Evolutionary conservation across 345 rosid species (phyloP).

Genomic region (Rhizophora apiculata): DNA sequence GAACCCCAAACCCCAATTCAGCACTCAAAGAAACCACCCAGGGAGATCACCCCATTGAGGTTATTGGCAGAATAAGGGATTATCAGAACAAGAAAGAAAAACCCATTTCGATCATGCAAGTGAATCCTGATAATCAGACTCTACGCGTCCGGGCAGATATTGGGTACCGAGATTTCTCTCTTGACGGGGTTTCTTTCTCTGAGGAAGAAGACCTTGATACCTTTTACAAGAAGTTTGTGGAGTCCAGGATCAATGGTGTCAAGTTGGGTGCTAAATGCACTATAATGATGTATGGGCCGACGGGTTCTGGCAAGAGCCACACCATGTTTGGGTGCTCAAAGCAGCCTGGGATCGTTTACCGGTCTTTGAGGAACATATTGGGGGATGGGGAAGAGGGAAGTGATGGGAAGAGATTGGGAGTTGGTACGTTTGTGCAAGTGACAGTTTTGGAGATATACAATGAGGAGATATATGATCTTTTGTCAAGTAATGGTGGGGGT

Average conservation of each 20-base stretch:
- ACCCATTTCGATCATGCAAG: slow-evolving; percentile 49
- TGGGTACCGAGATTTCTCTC: slow-evolving; percentile 83
- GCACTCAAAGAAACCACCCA: slow-evolving; percentile 41
- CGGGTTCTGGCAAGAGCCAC: slow-evolving; percentile 95
- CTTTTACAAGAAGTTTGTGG: slow-evolving; percentile 72
- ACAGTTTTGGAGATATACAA: slow-evolving; percentile 89
- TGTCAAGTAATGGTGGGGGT: slow-evolving; percentile 55
- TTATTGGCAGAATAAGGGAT: slow-evolving; percentile 72
- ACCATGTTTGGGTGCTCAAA: slow-evolving; percentile 89
- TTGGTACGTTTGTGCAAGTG: slow-evolving; percentile 70
- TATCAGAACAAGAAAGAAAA: slow-evolving; percentile 59
- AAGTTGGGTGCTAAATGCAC: slow-evolving; percentile 81
- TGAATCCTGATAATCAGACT: slow-evolving; percentile 54
- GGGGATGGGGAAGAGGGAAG: slow-evolving; percentile 53
- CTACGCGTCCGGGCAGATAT: slow-evolving; percentile 72
- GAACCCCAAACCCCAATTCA: slow-evolving; percentile 38
- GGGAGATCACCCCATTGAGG: slow-evolving; percentile 87
- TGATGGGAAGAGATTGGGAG: slow-evolving; percentile 27
- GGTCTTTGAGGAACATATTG: slow-evolving; percentile 63
- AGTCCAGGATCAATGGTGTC: slow-evolving; percentile 71
- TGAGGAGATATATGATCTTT: slow-evolving; percentile 89
- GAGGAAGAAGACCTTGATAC: slow-evolving; percentile 68
- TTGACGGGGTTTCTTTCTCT: slow-evolving; percentile 83
- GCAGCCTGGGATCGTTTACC: slow-evolving; percentile 86
- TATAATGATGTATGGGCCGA: slow-evolving; percentile 96